Conservation (phyloP, 2,329 filamentous ascomycete genomes). For the Sphaerulina vaccinii region DNA sequence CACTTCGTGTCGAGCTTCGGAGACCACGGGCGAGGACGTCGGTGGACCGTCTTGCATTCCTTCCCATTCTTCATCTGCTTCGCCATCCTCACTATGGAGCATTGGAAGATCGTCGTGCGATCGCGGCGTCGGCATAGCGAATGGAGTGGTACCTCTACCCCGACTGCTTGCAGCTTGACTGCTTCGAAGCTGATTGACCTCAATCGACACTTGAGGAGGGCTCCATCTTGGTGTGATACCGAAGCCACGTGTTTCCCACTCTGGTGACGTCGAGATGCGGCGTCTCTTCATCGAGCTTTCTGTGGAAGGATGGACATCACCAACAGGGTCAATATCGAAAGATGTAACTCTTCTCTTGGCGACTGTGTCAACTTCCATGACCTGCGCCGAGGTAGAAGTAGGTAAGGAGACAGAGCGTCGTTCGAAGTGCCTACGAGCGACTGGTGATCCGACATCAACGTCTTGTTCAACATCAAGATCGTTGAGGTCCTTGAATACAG, state of each 20-base stretch:
- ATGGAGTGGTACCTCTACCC: constrained; percentile 53
- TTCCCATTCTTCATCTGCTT: constrained; percentile 32
- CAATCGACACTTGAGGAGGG: constrained; percentile 43
- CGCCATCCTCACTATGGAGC: constrained; percentile 27
- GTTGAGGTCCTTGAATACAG: constrained; percentile 5
- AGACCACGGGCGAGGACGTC: constrained; percentile 9
- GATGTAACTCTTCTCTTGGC: constrained; percentile 36
- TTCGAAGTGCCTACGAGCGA: constrained; percentile 11
- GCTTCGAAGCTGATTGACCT: constrained; percentile 23
- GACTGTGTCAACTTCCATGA: constrained; percentile 13
- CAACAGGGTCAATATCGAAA: constrained; percentile 28
- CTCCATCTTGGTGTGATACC: constrained; percentile 45
- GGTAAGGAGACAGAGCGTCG: constrained; percentile 31
- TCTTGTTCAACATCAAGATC: constrained; percentile 11
- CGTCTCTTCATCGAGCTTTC: constrained; percentile 46
- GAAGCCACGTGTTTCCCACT: constrained; percentile 36
- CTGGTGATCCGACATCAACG: constrained; percentile 15
- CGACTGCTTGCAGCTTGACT: constrained; percentile 43
- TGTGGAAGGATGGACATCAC: constrained; percentile 24
- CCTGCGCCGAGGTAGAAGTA: constrained; percentile 23
- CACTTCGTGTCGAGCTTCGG: constrained; percentile 19
- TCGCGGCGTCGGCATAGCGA: constrained; percentile 73
- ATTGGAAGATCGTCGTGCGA: constrained; percentile 48
- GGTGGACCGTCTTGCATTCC: constrained; percentile 39
- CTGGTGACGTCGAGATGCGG: constrained; percentile 58